Evolutionary conservation across 768 basidiomycete species (phyloP).

Genomic region (Xanthoconium purpureum): DNA sequence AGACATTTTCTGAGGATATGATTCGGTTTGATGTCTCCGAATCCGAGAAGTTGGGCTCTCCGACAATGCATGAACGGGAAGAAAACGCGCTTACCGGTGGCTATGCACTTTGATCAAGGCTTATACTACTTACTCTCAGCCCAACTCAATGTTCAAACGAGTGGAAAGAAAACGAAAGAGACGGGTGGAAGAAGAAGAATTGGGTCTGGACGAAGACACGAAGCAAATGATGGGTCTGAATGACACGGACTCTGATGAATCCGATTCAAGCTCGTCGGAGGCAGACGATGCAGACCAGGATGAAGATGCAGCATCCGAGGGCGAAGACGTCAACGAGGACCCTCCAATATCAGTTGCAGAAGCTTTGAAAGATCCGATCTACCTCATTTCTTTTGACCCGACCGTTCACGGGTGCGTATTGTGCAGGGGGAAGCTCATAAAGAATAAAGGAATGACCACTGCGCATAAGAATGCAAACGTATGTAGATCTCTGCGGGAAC

Average conservation of each 20-base stretch:
- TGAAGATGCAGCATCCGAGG: constrained; percentile 25
- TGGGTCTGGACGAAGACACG: constrained; percentile 61
- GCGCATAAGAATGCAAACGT: constrained; percentile 63
- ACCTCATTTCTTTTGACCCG: constrained; percentile 53
- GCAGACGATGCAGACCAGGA: constrained; percentile 26
- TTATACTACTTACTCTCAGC: not conserved
- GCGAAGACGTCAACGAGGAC: constrained; percentile 30
- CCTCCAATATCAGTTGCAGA: constrained; percentile 53
- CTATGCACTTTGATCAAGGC: constrained; percentile 12
- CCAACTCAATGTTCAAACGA: constrained; percentile 68
- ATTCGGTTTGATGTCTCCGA: constrained; percentile 15
- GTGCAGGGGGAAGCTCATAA: constrained; percentile 73
- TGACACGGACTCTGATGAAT: constrained; percentile 74
- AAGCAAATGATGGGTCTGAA: constrained; percentile 64
- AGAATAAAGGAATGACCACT: constrained; percentile 51
- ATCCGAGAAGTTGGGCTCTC: constrained; percentile 15
- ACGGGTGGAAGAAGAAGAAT: constrained; percentile 60
- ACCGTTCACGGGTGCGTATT: constrained; percentile 58
- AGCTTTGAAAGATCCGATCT: constrained; percentile 63
- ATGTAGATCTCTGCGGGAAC: constrained; percentile 34
- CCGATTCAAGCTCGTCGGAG: constrained; percentile 44
- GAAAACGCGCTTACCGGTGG: constrained; percentile 25
- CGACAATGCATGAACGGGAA: constrained; percentile 31
- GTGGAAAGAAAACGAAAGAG: constrained; percentile 63
- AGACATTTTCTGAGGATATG: constrained; percentile 12